phyloP scores from a whole-genome alignment of 2,329 filamentous ascomycete genomes.

The Penicillium sp. region DNA sequence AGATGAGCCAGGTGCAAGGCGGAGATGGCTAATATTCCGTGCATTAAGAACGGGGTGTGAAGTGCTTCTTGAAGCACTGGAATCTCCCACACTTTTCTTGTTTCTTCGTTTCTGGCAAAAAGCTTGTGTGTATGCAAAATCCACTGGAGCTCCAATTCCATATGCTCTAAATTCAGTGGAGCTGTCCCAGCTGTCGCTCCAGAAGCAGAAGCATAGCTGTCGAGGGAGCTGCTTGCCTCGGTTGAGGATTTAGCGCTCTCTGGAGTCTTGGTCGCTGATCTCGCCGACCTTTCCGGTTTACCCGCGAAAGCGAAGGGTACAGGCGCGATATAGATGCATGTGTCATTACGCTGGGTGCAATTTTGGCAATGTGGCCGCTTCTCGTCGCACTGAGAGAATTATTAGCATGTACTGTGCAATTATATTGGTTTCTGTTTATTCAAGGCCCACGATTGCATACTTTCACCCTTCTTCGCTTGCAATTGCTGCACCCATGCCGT shows the following conservation, averaged over 20 bases:
- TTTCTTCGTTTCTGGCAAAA: conserved; percentile 25
- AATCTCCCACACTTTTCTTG: conserved; percentile 25
- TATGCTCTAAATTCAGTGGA: conserved; percentile 23
- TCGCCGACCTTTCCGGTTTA: conserved; percentile 4
- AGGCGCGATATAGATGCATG: conserved; percentile 23
- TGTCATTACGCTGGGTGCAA: conserved; percentile 23
- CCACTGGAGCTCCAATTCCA: conserved; percentile 28
- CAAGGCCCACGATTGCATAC: conserved; percentile 10
- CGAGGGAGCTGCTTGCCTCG: background rate
- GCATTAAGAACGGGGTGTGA: conserved; percentile 29
- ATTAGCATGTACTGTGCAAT: background rate
- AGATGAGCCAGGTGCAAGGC: conserved; percentile 28
- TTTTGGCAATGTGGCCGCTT: conserved; percentile 25
- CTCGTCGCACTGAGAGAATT: conserved; percentile 27
- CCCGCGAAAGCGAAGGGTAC: conserved; percentile 21
- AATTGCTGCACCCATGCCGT: conserved; percentile 29
- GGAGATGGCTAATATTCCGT: conserved; percentile 31
- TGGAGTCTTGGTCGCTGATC: background rate
- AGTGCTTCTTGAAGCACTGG: conserved; percentile 27
- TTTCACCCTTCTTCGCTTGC: conserved; percentile 32
- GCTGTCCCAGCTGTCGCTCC: background rate
- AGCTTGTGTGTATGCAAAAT: conserved; percentile 24
- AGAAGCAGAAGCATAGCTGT: background rate
- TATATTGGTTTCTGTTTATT: background rate
- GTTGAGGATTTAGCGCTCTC: background rate